Base-by-base conservation (phyloP, 2,329 filamentous ascomycete species). In the Colletotrichum falcatum region DNA sequence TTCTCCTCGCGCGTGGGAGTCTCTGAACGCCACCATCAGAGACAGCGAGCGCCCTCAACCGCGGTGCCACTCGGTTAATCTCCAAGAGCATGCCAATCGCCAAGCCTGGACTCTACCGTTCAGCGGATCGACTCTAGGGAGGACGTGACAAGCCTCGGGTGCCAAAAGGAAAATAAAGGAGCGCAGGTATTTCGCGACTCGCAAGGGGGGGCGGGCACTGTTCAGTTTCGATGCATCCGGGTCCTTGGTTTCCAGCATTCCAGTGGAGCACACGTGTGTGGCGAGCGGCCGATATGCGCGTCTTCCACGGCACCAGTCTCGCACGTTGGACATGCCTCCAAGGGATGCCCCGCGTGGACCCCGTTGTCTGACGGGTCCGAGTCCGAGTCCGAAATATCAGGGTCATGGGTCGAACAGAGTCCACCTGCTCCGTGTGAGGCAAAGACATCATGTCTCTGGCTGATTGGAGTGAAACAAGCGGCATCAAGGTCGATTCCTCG, bases 221-320 rank as follows among this genome's bases (percentile, higher is more conserved):
- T 39, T 26, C 14, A 39, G 23, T 33, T 26, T 14, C 4, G 3
- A 26, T 26, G 23, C 14, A 39, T 23, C 54, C n/a, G n/a, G 54
- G 39, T 39, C 14, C 26, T 16, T 5, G 35, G 35, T 23, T 26
- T 39, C 54, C 54, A 26, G n/a, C 1, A 56, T 56, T 56, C 35
- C 54, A 14, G 54, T 39, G 54, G 39, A 56, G 35, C 54, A 39
- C n/a, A 18, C n/a, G n/a, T 39, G n/a, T 39, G 42, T 39, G n/a
- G 14, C 12, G 54, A 37, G 35, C 54, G n/a, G 12, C 12, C 12
- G 20, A 23, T 14, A 20, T 51, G 28, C 28, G 26, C 14, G 26
- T 30, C 48, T 30, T 51, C 6, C 48, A 53, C 12, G 26, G 18
- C 28, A 20, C 49, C 6, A 33, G n/a, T 30, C 3, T 33, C 33